Percentiles rank a stretch among this genome's conserved stretches.
Conservation (phyloP, 768 basidiomycete species). For the Xerocomellus intermedius region DNA sequence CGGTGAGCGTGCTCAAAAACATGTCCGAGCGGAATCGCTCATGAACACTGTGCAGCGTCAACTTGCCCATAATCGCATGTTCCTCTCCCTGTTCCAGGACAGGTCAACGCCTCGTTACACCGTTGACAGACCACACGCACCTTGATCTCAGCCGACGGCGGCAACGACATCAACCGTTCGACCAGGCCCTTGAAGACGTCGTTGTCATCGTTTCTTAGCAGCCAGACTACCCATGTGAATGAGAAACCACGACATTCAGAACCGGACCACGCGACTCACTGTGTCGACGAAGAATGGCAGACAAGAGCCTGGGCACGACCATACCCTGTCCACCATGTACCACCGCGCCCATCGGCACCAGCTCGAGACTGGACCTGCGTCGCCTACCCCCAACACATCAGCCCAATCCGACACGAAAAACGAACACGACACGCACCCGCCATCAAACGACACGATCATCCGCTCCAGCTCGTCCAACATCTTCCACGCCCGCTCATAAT, state of each 20-base stretch:
- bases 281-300: constrained; percentile 61
- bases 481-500: constrained; percentile 55
- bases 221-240: constrained; percentile 50
- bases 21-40: constrained; percentile 80
- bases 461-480: constrained; percentile 64
- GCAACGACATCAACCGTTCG: constrained; percentile 54
- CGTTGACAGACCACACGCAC: constrained; percentile 33
- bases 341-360: constrained; percentile 20
- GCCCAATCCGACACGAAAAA: not conserved
- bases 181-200: constrained; percentile 54
- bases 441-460: constrained; percentile 53
- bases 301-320: constrained; percentile 59
- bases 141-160: constrained; percentile 56
- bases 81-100: constrained; percentile 62
- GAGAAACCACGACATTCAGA: constrained; percentile 8
- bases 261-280: constrained; percentile 44
- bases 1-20: constrained; percentile 84
- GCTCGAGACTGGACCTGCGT: constrained; percentile 44
- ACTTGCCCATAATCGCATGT: constrained; percentile 67
- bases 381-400: constrained; percentile 29
- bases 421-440: constrained; percentile 38
- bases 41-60: constrained; percentile 78
- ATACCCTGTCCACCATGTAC: constrained; percentile 41
- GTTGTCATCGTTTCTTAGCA: constrained; percentile 55
- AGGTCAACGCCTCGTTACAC: not conserved